Conservation (phyloP, 164 flowering plant genomes). For the Annona cherimola region DNA sequence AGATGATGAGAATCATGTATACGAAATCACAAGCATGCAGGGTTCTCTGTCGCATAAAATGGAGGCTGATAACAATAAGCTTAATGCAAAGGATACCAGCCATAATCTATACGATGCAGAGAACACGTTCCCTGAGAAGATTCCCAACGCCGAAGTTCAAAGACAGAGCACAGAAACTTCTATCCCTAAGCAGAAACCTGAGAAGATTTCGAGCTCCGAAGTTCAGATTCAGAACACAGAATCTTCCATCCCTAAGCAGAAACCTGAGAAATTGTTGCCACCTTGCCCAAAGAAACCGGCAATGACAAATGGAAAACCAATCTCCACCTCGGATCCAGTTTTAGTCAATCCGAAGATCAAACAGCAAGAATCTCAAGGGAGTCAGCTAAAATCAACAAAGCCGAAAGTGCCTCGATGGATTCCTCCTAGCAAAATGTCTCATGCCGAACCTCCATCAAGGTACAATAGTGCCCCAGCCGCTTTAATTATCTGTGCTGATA, state of each 20-base stretch:
- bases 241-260: conserved; percentile 10
- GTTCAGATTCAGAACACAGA: conserved; percentile 18
- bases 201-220: conserved; percentile 24
- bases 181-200: conserved; percentile 11
- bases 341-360: conserved; percentile 34
- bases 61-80: conserved; percentile 20
- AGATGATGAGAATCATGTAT: conserved; percentile 9
- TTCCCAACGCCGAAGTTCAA: conserved; percentile 20
- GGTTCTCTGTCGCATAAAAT: conserved; percentile 9
- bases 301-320: conserved; percentile 1
- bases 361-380: conserved; percentile 35
- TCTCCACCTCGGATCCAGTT: conserved; percentile 30
- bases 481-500: conserved; percentile 32
- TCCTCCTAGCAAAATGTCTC: conserved; percentile 53
- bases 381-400: conserved; percentile 37
- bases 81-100: conserved; percentile 18
- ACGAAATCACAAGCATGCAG: conserved; percentile 10
- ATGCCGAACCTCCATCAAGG: conserved; percentile 61
- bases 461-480: conserved; percentile 72
- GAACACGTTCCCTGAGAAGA: conserved; percentile 15
- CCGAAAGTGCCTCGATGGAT: conserved; percentile 66
- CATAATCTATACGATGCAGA: conserved; percentile 19
- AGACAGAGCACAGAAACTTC: conserved; percentile 19
- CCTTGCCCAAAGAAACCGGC: conserved; percentile 15
- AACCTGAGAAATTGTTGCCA: conserved; percentile 21